Evolutionary conservation across 768 basidiomycete species (phyloP), one percentile per base, ranked within the genome.

Genomic region (Suillus alpinus): DNA sequence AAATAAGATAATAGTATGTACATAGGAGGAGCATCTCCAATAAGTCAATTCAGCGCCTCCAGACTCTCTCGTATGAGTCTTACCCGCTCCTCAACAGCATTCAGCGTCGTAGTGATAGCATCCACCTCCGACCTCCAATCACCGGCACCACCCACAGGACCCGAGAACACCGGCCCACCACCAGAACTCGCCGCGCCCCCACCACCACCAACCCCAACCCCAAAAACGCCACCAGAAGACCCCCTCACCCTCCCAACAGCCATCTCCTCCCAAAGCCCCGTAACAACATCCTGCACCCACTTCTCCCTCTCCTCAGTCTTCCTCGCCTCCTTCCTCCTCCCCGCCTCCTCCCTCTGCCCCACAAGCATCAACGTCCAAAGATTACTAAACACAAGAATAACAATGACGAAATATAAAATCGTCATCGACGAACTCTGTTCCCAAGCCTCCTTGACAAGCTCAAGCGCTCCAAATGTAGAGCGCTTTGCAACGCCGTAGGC

Each of bases 361-460:
- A 78, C 78, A 75, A 71, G 75, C 75, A 65, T 73, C 74, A 80
- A 63, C 65, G 87, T 89, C 92, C 77, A 87, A n/a, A 93, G 46
- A 68, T 96, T 96, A 66, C 87, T 91, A 44, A 92, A 61, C 62
- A 95, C 83, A 65, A 96, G 75, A 39, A 83, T 67, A 52, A 86
- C 81, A 71, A 95, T 90, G 59, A 92, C 79, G 65, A 88, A 82
- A 68, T 83, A 89, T 64, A 94, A 77, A 58, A 89, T 86, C 68
- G 86, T 85, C 67, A 85, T 89, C 61, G 82, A 80, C 36, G 87
- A 83, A 13, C 86, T 87, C 67, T 90, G 85, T 58, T 92, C 91
- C 90, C 89, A 91, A 0, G 86, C 86, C 68, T 94, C 92, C 57
- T 75, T 77, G 60, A 94, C 78, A 46, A 94, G 86, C 77, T 93